A percentile compares a stretch with the other conserved stretches of the same genome.
These are phyloP conservation scores for Lyophyllum semitale DNA, from an alignment of 768 basidiomycete species.

Conservation along the genomic window DNA sequence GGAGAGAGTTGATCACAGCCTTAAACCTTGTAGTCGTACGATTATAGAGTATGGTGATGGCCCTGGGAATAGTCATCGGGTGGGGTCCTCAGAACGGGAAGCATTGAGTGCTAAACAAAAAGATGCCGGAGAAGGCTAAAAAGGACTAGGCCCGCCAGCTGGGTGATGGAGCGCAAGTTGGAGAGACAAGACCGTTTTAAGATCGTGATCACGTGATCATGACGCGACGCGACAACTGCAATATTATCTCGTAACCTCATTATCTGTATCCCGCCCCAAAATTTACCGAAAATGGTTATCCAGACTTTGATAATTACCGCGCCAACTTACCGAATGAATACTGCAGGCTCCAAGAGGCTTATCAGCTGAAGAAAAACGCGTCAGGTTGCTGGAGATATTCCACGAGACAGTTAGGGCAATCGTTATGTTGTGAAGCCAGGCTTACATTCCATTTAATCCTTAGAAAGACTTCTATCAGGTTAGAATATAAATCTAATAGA, in stretches of 20 bases:
- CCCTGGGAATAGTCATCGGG: neutral
- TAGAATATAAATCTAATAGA: neutral
- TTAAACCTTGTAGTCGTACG: neutral
- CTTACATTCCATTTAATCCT: neutral
- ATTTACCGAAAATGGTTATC: too few relatives aligned
- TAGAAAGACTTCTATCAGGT: conserved; percentile 87
- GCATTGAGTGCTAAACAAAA: neutral
- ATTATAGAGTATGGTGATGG: neutral
- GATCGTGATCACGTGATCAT: neutral
- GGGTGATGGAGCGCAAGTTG: neutral
- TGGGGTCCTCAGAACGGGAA: neutral
- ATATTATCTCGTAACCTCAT: too few relatives aligned
- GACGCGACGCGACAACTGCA: neutral
- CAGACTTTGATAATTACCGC: too few relatives aligned
- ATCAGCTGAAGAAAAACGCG: conserved; percentile 87
- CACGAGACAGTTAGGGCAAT: conserved; percentile 71
- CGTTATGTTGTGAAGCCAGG: neutral
- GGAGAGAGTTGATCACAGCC: too few relatives aligned
- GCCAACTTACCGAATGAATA: neutral
- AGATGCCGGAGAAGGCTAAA: neutral
- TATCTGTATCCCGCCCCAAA: too few relatives aligned
- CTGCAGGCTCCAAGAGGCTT: conserved; percentile 80
- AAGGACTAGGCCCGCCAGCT: neutral
- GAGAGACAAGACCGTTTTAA: neutral
- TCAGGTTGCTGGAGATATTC: conserved; percentile 88